These are phyloP conservation scores for Gryganskiella cystojenkinii DNA, from an alignment of 192 early-diverging fungal genomes.

Conservation along the genomic window DNA sequence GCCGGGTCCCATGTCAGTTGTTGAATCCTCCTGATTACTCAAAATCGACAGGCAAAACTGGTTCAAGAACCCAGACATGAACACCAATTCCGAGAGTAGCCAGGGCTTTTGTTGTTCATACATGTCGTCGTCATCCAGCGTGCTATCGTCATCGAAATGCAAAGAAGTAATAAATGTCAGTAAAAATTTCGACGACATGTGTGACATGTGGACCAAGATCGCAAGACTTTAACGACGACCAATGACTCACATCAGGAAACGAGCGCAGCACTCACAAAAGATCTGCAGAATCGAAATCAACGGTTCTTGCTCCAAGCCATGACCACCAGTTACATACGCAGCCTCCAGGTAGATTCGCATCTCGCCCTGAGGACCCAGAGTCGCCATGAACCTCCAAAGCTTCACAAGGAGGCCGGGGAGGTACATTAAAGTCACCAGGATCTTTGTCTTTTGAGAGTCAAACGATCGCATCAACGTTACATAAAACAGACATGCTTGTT, in stretches of 20 bases:
- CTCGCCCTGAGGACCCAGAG: slow-evolving; percentile 64
- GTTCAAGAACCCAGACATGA: slow-evolving; percentile 70
- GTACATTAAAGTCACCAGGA: slow-evolving; percentile 65
- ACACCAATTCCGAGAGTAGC: slow-evolving; percentile 56
- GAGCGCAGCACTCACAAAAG: slow-evolving; percentile 68
- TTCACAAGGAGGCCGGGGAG: slow-evolving; percentile 59
- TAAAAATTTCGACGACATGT: no score
- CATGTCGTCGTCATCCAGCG: slow-evolving; percentile 70
- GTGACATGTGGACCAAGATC: no score
- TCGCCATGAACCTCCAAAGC: slow-evolving; percentile 68
- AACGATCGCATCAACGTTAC: slow-evolving; percentile 50
- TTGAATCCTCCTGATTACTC: slow-evolving; percentile 39
- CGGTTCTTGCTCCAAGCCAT: slow-evolving; percentile 63
- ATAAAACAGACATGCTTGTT: slow-evolving; percentile 57
- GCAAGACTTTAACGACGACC: background rate
- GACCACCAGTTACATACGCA: slow-evolving; percentile 49
- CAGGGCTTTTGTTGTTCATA: slow-evolving; percentile 71
- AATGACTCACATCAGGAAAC: slow-evolving; percentile 68
- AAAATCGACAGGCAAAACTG: slow-evolving; percentile 70
- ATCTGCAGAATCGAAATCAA: slow-evolving; percentile 67
- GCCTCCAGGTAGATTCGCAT: slow-evolving; percentile 68
- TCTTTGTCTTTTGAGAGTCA: slow-evolving; percentile 54
- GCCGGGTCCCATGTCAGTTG: background rate
- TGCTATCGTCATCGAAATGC: slow-evolving; percentile 36
- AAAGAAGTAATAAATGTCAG: background rate